Percentiles rank a stretch among this genome's conserved stretches.
These are phyloP conservation scores for Boletus smithii DNA, from an alignment of 1,284 basidiomycete genomes.

Conservation along the genomic window DNA sequence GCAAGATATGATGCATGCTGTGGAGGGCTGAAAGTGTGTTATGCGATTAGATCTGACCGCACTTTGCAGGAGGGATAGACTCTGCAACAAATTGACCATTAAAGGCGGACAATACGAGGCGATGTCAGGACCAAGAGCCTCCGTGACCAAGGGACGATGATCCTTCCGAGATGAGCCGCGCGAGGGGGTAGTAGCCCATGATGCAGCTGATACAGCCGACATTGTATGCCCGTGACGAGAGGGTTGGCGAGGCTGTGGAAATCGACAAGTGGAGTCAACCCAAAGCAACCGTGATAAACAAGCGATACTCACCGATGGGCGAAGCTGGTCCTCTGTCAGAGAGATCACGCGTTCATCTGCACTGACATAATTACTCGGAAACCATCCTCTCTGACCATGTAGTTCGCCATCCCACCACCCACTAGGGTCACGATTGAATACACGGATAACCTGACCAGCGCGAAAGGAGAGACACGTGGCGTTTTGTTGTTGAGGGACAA, in stretches of 20 bases:
- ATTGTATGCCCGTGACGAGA: constrained; percentile 45
- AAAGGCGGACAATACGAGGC: constrained; percentile 67
- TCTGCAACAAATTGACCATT: constrained; percentile 78
- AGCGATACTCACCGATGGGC: constrained; percentile 41
- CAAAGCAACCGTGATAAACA: constrained; percentile 2
- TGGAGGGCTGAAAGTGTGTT: constrained; percentile 81
- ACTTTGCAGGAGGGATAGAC: constrained; percentile 80
- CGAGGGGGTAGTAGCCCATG: constrained; percentile 52
- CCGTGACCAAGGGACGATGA: constrained; percentile 46
- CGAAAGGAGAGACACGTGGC: constrained; percentile 85
- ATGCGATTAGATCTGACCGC: constrained; percentile 76
- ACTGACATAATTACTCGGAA: constrained; percentile 90
- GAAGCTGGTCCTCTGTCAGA: constrained; percentile 50
- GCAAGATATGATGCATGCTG: constrained; percentile 89
- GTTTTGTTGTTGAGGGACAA: constrained; percentile 65
- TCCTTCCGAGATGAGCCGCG: constrained; percentile 35
- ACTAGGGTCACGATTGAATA: constrained; percentile 80
- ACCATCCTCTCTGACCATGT: constrained; percentile 89
- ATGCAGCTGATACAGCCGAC: constrained; percentile 49
- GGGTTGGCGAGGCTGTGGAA: constrained; percentile 23
- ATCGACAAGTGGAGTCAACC: neutral
- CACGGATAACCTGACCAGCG: constrained; percentile 87
- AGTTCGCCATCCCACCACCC: constrained; percentile 99
- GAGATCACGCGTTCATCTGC: constrained; percentile 53
- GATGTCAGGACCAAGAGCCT: constrained; percentile 43